phyloP scores from a whole-genome alignment of 495 filamentous ascomycete genomes.

The Sordaria brevicollis region DNA sequence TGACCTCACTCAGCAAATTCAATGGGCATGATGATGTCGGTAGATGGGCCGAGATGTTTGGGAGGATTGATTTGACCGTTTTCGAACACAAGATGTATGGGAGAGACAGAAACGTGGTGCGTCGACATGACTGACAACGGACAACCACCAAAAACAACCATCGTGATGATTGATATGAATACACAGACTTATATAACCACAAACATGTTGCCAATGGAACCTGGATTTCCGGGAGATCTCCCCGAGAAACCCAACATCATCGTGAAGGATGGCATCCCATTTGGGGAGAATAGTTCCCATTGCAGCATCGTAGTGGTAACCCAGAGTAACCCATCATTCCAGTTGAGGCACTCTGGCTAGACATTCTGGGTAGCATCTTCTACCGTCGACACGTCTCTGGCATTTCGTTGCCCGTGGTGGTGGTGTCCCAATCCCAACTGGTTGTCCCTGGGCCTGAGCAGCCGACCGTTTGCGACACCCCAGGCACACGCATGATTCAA shows the following conservation, averaged over 20 bases:
- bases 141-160: too few relatives aligned
- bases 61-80: background rate
- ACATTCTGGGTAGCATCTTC: constrained; percentile 11
- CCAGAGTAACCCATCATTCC: constrained; percentile 12
- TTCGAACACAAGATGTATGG: background rate
- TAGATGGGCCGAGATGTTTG: constrained; percentile 15
- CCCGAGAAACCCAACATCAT: constrained; percentile 10
- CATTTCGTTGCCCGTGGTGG: too few relatives aligned
- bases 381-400: background rate
- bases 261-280: background rate
- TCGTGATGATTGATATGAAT: background rate
- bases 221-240: constrained; percentile 13
- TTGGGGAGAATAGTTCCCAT: constrained; percentile 12
- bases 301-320: constrained; percentile 5
- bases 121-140: background rate
- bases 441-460: constrained; percentile 3
- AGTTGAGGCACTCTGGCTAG: constrained; percentile 14
- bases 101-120: background rate
- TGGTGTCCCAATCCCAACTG: background rate
- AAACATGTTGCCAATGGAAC: background rate
- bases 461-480: constrained; percentile 16
- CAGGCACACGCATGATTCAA: constrained; percentile 12
- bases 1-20: constrained; percentile 7
- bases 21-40: background rate
- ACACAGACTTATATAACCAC: background rate